phyloP scores from a whole-genome alignment of 129 eudicot species.

The Flaveria trinervia region DNA sequence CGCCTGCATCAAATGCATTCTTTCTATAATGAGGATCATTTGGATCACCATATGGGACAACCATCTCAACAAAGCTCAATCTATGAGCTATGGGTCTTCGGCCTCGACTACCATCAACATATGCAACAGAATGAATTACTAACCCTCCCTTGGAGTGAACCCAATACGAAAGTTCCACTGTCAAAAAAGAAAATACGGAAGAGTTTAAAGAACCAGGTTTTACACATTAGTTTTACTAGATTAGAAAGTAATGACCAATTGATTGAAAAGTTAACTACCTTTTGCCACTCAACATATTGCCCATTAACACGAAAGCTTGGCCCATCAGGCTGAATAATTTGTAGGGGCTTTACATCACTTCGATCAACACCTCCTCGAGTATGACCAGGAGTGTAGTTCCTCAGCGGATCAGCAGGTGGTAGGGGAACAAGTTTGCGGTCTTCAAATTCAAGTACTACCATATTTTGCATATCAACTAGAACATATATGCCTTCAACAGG shows the following conservation, averaged over 20 bases:
- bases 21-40: slow-evolving; percentile 93
- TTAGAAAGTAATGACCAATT: neutral
- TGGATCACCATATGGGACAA: slow-evolving; percentile 97
- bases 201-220: neutral
- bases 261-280: slow-evolving; percentile 45
- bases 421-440: slow-evolving; percentile 87
- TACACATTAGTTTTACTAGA: neutral
- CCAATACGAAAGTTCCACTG: slow-evolving; percentile 96
- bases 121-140: slow-evolving; percentile 82
- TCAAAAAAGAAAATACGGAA: slow-evolving; percentile 22
- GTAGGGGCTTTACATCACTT: slow-evolving; percentile 79
- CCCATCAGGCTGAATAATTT: slow-evolving; percentile 77
- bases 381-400: slow-evolving; percentile 88
- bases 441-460: slow-evolving; percentile 83
- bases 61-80: slow-evolving; percentile 95
- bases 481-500: slow-evolving; percentile 89
- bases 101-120: slow-evolving; percentile 93
- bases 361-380: slow-evolving; percentile 89
- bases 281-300: slow-evolving; percentile 81
- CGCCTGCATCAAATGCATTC: slow-evolving; percentile 96
- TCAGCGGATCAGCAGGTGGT: slow-evolving; percentile 90
- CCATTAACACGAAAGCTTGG: slow-evolving; percentile 82
- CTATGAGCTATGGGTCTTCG: slow-evolving; percentile 92
- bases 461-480: slow-evolving; percentile 89
- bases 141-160: slow-evolving; percentile 91